Evolutionary conservation across 116 monocot genomes (phyloP), one percentile per base, ranked within the genome.

Genomic region (Dioscorea cayenensis): DNA sequence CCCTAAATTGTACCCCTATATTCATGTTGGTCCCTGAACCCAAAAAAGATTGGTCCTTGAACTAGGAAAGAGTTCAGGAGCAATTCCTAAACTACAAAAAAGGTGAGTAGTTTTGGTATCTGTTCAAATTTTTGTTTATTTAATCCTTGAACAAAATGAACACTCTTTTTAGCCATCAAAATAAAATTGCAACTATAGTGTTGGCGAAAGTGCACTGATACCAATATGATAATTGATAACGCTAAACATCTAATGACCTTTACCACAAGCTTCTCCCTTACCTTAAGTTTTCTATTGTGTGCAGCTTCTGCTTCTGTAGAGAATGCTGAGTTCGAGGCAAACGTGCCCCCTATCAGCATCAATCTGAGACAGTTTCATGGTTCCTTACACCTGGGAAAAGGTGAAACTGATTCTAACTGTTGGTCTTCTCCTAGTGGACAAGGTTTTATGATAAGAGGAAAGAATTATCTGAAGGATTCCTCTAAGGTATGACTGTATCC

Each of bases 381-480:
- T 61, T 88, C 88, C 23, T 77, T 97, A 68, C 72, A 68, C 55
- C 88, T 70, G 81, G 92, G 83, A 20, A 97, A 88, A 66, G 74
- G 68, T 16, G 90, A 88, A 78, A 73, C 67, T 66, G 90, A 90
- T 63, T 78, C 84, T 28, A 97, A 97, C 36, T 92, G 88, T 71
- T 97, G 96, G 96, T 78, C 75, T 73, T 51, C 73, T 32, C 90
- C 88, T 63, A 77, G 79, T 86, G 93, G 88, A 49, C 71, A 82
- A 51, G 86, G 81, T 52, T 97, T 97, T 68, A 93, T 86, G 93
- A 87, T 97, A 68, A 85, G 96, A 84, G 96, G 90, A 70, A 88
- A 85, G 66, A 93, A 84, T 65, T 97, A 97, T 78, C 72, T 93
- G 60, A 92, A 73, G 8, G 96, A 97, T 80, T 72, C 62, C 68